Evolutionary conservation across 352 stramenopile species (phyloP).

Genomic region (Phytopythium delawarense): DNA sequence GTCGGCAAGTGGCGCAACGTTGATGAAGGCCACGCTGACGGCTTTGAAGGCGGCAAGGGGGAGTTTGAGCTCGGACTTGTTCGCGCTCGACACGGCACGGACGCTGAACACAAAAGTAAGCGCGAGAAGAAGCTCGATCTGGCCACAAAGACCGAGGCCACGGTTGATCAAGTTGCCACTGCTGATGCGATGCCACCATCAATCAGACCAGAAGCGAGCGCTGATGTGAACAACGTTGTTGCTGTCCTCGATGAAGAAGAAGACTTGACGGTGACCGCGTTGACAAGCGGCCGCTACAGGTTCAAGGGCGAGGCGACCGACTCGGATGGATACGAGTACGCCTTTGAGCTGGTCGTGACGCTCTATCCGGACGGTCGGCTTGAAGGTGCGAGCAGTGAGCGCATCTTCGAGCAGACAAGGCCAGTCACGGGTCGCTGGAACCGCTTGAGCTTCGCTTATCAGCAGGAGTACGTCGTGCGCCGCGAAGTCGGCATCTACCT

Average conservation of each 20-base stretch:
- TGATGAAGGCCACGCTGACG: constrained; percentile 37
- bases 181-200: constrained; percentile 1
- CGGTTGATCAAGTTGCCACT: neutral
- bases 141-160: neutral
- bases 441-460: constrained; percentile 27
- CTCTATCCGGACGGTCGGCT: constrained; percentile 33
- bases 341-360: constrained; percentile 46
- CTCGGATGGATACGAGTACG: constrained; percentile 70
- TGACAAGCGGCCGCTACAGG: constrained; percentile 52
- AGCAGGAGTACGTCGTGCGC: constrained; percentile 61
- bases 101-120: constrained; percentile 14
- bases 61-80: constrained; percentile 52
- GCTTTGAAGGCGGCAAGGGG: constrained; percentile 51
- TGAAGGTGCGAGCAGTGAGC: constrained; percentile 38
- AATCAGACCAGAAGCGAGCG: neutral
- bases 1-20: constrained; percentile 61
- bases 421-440: constrained; percentile 39
- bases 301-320: constrained; percentile 61
- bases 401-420: constrained; percentile 50
- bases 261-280: constrained; percentile 20
- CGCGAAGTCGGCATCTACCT: constrained; percentile 50
- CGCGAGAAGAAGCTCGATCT: constrained; percentile 8
- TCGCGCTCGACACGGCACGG: constrained; percentile 20
- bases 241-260: constrained; percentile 22
- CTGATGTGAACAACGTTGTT: constrained; percentile 5